These are phyloP conservation scores for Bipolaris sorokiniana DNA, from an alignment of 2,329 filamentous ascomycete genomes.

Conservation along the genomic window DNA sequence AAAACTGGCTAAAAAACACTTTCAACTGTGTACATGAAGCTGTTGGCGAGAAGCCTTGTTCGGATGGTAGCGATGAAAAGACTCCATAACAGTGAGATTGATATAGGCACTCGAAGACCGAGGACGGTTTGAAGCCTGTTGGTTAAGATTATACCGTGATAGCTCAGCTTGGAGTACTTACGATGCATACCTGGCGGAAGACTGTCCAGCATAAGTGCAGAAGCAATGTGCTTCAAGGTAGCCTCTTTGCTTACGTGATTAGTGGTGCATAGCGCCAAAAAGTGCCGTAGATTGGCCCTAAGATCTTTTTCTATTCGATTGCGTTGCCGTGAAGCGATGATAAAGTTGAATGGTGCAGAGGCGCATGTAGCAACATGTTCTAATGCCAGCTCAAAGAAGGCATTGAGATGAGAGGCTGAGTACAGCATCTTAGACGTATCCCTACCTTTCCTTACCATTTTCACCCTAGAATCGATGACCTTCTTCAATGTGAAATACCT, in stretches of 20 bases:
- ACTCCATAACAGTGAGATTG: constrained; percentile 6
- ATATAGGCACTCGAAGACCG: constrained; percentile 8
- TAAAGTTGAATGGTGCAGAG: constrained; percentile 11
- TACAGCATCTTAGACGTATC: constrained; percentile 12
- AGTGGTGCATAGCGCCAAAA: constrained; percentile 8
- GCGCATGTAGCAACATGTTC: constrained; percentile 3
- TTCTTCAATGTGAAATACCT: constrained; percentile 12
- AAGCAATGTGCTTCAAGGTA: constrained; percentile 13
- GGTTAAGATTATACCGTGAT: neutral
- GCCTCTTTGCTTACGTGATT: constrained; percentile 10
- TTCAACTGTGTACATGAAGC: too few species aligned
- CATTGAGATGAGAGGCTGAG: constrained; percentile 15
- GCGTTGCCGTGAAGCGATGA: constrained; percentile 6
- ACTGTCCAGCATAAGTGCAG: constrained; percentile 12
- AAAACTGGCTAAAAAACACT: too few species aligned
- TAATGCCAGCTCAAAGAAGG: constrained; percentile 17
- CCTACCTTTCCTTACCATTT: constrained; percentile 15
- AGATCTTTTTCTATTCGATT: constrained; percentile 16
- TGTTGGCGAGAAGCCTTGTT: too few species aligned
- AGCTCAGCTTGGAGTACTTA: constrained; percentile 17
- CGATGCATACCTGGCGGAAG: constrained; percentile 13
- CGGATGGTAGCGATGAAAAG: neutral
- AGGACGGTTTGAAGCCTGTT: constrained; percentile 6
- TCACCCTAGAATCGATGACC: constrained; percentile 4
- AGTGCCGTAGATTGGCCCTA: constrained; percentile 5